Evolutionary conservation across 1,139 yeast genomes (phyloP).

Genomic region (Candida buenavistaensis): DNA sequence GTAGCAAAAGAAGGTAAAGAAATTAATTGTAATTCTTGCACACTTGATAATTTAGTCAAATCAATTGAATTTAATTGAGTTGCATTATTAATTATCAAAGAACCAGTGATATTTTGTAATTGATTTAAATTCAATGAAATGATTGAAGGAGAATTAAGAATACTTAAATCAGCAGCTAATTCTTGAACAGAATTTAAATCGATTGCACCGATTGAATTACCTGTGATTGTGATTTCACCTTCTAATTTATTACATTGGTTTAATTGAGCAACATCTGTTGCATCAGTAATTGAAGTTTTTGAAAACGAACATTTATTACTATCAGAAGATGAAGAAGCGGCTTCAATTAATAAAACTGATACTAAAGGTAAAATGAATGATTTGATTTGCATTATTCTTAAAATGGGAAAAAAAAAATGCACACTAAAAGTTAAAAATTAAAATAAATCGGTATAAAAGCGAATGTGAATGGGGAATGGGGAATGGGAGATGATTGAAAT

Average conservation of each 20-base stretch:
- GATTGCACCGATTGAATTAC: slow-evolving; percentile 34
- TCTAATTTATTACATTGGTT: slow-evolving; percentile 43
- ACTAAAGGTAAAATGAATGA: slow-evolving; percentile 15
- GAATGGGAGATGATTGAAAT: too few species aligned
- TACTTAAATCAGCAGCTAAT: slow-evolving; percentile 34
- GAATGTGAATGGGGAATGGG: too few species aligned
- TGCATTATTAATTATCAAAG: slow-evolving; percentile 36
- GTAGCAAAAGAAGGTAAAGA: slow-evolving; percentile 46
- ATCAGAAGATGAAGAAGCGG: slow-evolving; percentile 7
- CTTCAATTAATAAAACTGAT: slow-evolving; percentile 8
- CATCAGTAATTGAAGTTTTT: slow-evolving; percentile 38
- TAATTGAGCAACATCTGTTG: slow-evolving; percentile 35
- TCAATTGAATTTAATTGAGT: slow-evolving; percentile 45
- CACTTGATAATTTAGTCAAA: slow-evolving; percentile 32
- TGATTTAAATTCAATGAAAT: slow-evolving; percentile 33
- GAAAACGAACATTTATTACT: slow-evolving; percentile 40
- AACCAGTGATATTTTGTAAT: slow-evolving; percentile 37
- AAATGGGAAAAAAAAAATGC: not conserved
- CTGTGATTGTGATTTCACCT: slow-evolving; percentile 41
- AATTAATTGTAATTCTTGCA: slow-evolving; percentile 34
- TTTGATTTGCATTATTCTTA: slow-evolving; percentile 19
- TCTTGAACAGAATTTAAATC: slow-evolving; percentile 36
- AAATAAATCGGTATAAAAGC: too few species aligned
- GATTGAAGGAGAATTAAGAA: slow-evolving; percentile 44
- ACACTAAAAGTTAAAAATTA: too few species aligned